Evolutionary conservation across 2,329 filamentous ascomycete species (phyloP), one percentile per base, ranked within the genome.

Genomic region (Didymellaceae sp.): DNA sequence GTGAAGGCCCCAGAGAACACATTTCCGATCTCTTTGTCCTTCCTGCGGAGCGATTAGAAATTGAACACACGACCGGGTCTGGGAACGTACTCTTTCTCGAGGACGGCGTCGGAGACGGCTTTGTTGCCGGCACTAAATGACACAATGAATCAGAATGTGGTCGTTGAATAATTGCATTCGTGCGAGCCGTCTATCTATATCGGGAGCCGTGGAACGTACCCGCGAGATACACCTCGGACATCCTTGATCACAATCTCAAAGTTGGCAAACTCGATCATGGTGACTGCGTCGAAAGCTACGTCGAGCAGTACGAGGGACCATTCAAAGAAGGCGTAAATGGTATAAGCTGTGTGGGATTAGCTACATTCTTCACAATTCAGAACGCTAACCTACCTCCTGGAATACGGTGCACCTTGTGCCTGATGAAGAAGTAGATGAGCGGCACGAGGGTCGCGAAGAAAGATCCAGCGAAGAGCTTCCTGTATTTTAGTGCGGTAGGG

Each of bases 181-280:
- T 69, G 31, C 37, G 44, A 43, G 43, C 35, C 43, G 49, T 58
- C 83, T 81, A 78, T 78, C 84, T 92, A 97, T 80, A 86, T 90
- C 65, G 93, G 93, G 83, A 97, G 91, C 88, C 88, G 88, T 79
- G 87, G 85, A 79, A 99, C 94, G 84, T 99, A 99, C 94, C 93
- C 92, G 90, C 93, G 92, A 81, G 89, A 94, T 70, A 87, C 78
- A 59, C 91, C 92, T 78, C 91, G 93, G 61, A 92, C 83, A 78
- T 97, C 93, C 79, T 85, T 90, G 59, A 99, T 82, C 62, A 91
- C 82, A 66, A 99, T 78, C 74, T 97, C 93, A 70, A 97, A 89
- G 45, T 87, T 85, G 57, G 86, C 82, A 78, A 97, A 99, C 78
- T 99, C 94, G 66, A 96, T 79, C 49, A 90, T 88, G 9, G 94